A percentile compares a stretch with the other conserved stretches of the same genome.
phyloP scores from a whole-genome alignment of 2,329 filamentous ascomycete genomes.

The Colletotrichum sp. region DNA sequence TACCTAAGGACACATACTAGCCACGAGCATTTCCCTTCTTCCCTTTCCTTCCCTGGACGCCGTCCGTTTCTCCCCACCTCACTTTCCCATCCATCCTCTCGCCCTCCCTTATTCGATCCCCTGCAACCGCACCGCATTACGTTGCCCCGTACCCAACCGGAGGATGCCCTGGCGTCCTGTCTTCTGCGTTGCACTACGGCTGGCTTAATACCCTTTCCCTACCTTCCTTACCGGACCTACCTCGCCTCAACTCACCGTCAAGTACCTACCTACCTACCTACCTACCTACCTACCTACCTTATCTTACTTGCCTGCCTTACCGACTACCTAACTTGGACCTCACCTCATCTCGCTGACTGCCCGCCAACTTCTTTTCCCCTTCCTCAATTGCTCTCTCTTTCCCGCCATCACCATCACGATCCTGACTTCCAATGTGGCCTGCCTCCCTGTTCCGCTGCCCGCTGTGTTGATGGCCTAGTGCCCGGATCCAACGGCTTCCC shows the following conservation, averaged over 20 bases:
- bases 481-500: conserved; percentile 10
- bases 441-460: background rate
- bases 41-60: background rate
- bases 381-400: background rate
- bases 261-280: background rate
- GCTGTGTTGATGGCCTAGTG: conserved; percentile 16
- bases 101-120: background rate
- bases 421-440: background rate
- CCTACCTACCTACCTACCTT: background rate
- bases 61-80: background rate
- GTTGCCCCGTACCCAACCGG: background rate
- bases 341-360: background rate
- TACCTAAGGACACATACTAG: background rate
- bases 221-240: background rate
- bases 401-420: background rate
- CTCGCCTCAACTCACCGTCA: background rate
- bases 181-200: conserved; percentile 7
- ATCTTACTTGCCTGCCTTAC: background rate
- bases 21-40: background rate
- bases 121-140: background rate
- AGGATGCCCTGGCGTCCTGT: conserved; percentile 3
- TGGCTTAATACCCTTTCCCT: background rate
- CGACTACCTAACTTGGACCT: background rate
- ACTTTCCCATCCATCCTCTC: background rate
- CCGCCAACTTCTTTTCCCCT: background rate